A percentile compares a stretch with the other conserved stretches of the same genome.
Conservation (phyloP, 202 grass and related monocot genomes). For the Brachypodium distachyon region DNA sequence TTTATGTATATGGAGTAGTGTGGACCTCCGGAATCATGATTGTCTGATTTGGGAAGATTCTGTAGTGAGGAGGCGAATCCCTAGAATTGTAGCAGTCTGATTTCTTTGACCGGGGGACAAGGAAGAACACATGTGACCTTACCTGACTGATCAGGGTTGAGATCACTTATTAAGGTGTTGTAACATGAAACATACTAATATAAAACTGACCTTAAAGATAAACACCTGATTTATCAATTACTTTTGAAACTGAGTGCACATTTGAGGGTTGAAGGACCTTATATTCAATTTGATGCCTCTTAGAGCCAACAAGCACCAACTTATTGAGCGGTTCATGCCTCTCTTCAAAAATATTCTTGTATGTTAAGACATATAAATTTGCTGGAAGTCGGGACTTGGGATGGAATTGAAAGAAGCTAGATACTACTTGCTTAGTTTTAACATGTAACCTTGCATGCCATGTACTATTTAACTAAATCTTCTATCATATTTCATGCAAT, state of each 20-base stretch:
- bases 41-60: not conserved
- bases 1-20: not conserved
- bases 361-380: not conserved
- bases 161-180: not conserved
- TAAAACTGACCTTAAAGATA: not conserved
- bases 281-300: not conserved
- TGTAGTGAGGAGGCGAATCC: not conserved
- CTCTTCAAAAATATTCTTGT: not conserved
- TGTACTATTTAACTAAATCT: not conserved
- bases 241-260: no score
- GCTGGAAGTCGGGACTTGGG: not conserved
- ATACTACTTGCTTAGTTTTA: not conserved
- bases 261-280: slow-evolving; percentile 13
- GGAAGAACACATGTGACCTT: not conserved
- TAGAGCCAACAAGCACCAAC: not conserved
- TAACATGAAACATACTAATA: not conserved
- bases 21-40: not conserved
- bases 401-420: not conserved
- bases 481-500: not conserved
- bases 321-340: not conserved
- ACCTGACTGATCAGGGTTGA: not conserved
- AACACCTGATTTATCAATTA: no score
- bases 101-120: not conserved
- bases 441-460: not conserved
- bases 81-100: not conserved